These are phyloP conservation scores for Spinacia oleracea DNA, from an alignment of 179 eudicot species.

Conservation along the genomic window DNA sequence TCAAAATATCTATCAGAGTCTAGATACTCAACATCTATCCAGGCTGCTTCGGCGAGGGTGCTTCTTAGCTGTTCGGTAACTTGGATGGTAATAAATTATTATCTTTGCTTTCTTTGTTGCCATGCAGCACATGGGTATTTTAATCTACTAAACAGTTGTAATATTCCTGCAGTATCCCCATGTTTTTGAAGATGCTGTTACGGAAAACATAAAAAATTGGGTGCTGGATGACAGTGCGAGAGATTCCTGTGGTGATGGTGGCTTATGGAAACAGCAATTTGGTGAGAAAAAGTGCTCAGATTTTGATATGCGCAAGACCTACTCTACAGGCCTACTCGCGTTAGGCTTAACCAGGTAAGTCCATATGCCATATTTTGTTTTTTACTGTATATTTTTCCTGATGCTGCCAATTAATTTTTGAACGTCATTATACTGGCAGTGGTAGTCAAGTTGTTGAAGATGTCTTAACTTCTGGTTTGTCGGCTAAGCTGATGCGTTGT, in stretches of 20 bases:
- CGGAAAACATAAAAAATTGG: constrained; percentile 79
- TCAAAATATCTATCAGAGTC: constrained; percentile 70
- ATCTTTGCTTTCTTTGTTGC: not conserved
- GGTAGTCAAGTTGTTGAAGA: constrained; percentile 92
- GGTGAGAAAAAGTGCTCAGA: constrained; percentile 59
- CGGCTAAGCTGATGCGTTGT: constrained; percentile 88
- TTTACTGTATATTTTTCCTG: not conserved
- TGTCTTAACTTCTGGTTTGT: constrained; percentile 82
- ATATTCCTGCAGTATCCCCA: constrained; percentile 72
- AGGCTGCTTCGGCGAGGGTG: constrained; percentile 87
- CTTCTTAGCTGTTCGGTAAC: constrained; percentile 84
- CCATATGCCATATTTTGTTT: not conserved
- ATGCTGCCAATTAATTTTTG: not conserved
- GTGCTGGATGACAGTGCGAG: constrained; percentile 62
- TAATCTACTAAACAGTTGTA: constrained; percentile 8
- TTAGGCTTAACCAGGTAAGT: constrained; percentile 78
- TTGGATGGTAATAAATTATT: constrained; percentile 63
- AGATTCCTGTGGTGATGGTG: constrained; percentile 46
- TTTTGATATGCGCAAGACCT: constrained; percentile 85
- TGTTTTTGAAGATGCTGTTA: constrained; percentile 84
- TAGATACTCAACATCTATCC: constrained; percentile 69
- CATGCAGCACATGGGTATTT: constrained; percentile 2
- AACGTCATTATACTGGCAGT: constrained; percentile 41
- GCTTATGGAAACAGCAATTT: constrained; percentile 49
- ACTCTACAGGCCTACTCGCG: constrained; percentile 87